These are phyloP conservation scores for Berkeleyomyces rouxiae DNA, from an alignment of 2,329 filamentous ascomycete genomes.

Conservation along the genomic window DNA sequence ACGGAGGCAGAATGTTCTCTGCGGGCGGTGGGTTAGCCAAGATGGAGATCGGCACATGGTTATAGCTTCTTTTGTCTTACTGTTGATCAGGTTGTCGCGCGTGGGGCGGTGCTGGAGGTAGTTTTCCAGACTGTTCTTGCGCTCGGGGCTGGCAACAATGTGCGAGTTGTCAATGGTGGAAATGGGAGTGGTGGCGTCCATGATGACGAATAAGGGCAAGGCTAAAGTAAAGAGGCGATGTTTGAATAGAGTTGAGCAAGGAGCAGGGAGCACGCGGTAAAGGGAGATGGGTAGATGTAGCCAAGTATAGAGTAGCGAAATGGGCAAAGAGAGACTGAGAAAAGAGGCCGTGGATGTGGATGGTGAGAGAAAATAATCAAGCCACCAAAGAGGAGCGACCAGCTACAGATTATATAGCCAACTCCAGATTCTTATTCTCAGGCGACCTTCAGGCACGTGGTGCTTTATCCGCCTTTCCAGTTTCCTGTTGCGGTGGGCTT, in stretches of 20 bases:
- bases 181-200: background rate
- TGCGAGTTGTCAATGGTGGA: constrained; percentile 37
- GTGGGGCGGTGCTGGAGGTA: constrained; percentile 58
- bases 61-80: constrained; percentile 7
- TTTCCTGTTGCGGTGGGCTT: background rate
- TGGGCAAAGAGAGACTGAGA: too few relatives aligned
- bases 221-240: background rate
- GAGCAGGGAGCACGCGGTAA: background rate
- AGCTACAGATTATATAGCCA: background rate
- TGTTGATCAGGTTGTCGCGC: constrained; percentile 58
- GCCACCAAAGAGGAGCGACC: too few relatives aligned
- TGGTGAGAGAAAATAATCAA: too few relatives aligned
- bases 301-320: background rate
- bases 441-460: background rate
- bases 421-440: background rate
- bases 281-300: background rate
- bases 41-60: background rate
- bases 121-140: constrained; percentile 56
- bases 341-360: background rate
- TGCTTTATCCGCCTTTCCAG: background rate
- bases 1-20: constrained; percentile 78
- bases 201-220: background rate
- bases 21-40: constrained; percentile 10
- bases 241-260: background rate
- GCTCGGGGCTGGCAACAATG: constrained; percentile 36